Conservation (phyloP, 2,329 filamentous ascomycete genomes). For the Ophiobolus disseminans region DNA sequence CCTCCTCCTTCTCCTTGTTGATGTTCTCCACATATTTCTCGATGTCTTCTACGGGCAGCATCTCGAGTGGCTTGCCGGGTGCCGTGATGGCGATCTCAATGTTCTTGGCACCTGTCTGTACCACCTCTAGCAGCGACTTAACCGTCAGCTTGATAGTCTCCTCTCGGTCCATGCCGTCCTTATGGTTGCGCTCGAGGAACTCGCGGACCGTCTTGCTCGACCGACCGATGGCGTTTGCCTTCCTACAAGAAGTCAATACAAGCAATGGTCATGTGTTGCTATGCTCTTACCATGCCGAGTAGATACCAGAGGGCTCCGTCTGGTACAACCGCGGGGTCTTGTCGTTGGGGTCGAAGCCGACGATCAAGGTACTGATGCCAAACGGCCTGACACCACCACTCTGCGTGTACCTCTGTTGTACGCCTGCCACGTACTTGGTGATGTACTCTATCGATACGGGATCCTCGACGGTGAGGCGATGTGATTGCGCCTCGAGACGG, state of each 20-base stretch:
- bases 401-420: conserved; percentile 99
- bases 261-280: not conserved
- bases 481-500: conserved; percentile 93
- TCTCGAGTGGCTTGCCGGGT: conserved; percentile 87
- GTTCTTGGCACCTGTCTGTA: conserved; percentile 99
- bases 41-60: conserved; percentile 94
- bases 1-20: conserved; percentile 98
- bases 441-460: conserved; percentile 99
- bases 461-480: conserved; percentile 96
- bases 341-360: conserved; percentile 96
- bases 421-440: conserved; percentile 96
- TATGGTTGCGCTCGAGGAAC: conserved; percentile 98
- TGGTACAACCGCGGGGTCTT: conserved; percentile 90
- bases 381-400: conserved; percentile 98
- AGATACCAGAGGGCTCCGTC: conserved; percentile 99
- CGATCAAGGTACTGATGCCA: conserved; percentile 95
- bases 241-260: conserved; percentile 66
- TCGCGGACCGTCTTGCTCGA: conserved; percentile 99
- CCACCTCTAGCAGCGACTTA: conserved; percentile 96
- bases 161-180: conserved; percentile 95
- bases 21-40: conserved; percentile 98
- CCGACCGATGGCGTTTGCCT: conserved; percentile 97
- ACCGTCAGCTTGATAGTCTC: conserved; percentile 96
- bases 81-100: conserved; percentile 99
- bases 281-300: conserved; percentile 86